Percentiles rank a stretch among this genome's conserved stretches.
phyloP scores from a whole-genome alignment of 2,329 filamentous ascomycete genomes.

The Albophoma yamanashiensis region DNA sequence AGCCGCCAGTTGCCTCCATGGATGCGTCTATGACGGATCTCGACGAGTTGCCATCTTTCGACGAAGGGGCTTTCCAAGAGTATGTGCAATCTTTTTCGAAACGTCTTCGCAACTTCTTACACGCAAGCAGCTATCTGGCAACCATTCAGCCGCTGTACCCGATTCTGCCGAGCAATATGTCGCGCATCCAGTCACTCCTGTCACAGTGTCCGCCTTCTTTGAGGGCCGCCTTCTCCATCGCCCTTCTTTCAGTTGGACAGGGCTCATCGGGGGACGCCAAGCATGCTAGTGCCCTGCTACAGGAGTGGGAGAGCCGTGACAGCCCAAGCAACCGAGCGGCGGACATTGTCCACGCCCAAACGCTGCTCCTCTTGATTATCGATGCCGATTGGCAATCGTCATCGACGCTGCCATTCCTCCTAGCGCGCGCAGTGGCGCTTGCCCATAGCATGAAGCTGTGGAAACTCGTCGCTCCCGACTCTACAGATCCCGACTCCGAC shows the following conservation, averaged over 20 bases:
- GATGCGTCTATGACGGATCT: slow-evolving; percentile 23
- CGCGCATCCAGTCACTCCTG: slow-evolving; percentile 44
- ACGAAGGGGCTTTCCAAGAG: slow-evolving; percentile 36
- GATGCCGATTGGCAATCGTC: slow-evolving; percentile 47
- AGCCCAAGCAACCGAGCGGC: slow-evolving; percentile 25
- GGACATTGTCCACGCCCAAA: slow-evolving; percentile 53
- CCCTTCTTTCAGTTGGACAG: slow-evolving; percentile 44
- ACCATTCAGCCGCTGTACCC: slow-evolving; percentile 58
- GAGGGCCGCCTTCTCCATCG: slow-evolving; percentile 53
- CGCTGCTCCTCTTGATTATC: slow-evolving; percentile 54
- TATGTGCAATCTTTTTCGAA: slow-evolving; percentile 15
- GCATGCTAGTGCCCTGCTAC: slow-evolving; percentile 34
- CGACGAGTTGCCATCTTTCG: slow-evolving; percentile 23
- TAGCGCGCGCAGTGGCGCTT: slow-evolving; percentile 55
- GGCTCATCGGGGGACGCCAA: slow-evolving; percentile 29
- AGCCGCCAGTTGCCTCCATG: slow-evolving; percentile 20
- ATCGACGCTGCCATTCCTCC: slow-evolving; percentile 36
- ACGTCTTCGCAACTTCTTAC: not conserved
- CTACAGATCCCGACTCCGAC: slow-evolving; percentile 45
- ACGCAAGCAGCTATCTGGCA: slow-evolving; percentile 42
- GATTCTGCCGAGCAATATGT: slow-evolving; percentile 48
- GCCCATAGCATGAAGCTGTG: slow-evolving; percentile 55
- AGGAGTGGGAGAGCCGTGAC: slow-evolving; percentile 38
- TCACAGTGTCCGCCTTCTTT: slow-evolving; percentile 44
- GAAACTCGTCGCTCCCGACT: slow-evolving; percentile 28